phyloP scores from a whole-genome alignment of 495 filamentous ascomycete species.

The Hypoxylon subgilvum region DNA sequence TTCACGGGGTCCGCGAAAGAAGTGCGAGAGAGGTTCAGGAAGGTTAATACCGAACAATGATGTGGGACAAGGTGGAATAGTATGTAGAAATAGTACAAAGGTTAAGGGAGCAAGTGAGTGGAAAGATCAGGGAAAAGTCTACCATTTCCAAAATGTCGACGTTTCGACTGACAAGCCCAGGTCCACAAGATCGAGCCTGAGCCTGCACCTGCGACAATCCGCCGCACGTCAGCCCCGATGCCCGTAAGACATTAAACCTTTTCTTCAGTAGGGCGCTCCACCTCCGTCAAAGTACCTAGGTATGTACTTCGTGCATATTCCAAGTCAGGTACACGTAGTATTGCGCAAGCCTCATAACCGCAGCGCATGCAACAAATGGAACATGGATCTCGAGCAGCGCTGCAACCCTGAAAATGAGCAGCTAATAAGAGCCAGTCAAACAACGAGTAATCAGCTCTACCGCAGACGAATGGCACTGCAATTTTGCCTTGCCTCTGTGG shows the following conservation, averaged over 20 bases:
- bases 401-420: too few species aligned
- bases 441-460: slow-evolving; percentile 26
- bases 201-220: too few species aligned
- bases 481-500: slow-evolving; percentile 19
- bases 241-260: too few species aligned
- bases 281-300: too few species aligned
- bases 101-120: slow-evolving; percentile 22
- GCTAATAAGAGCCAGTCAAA: slow-evolving; percentile 20
- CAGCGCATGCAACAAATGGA: background rate
- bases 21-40: slow-evolving; percentile 14
- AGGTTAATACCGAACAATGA: slow-evolving; percentile 32
- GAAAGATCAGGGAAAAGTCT: slow-evolving; percentile 21
- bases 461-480: slow-evolving; percentile 30
- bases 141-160: slow-evolving; percentile 13
- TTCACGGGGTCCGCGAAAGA: slow-evolving; percentile 17
- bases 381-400: background rate
- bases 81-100: background rate
- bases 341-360: slow-evolving; percentile 10
- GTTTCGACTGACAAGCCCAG: slow-evolving; percentile 9
- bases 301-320: background rate
- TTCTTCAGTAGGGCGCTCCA: too few species aligned
- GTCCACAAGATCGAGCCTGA: slow-evolving; percentile 4
- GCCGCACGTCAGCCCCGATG: too few species aligned
- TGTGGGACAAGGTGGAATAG: slow-evolving; percentile 23
- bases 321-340: too few species aligned